These are phyloP conservation scores for Exophiala dermatitidis DNA, from an alignment of 2,329 filamentous ascomycete genomes.

Conservation along the genomic window DNA sequence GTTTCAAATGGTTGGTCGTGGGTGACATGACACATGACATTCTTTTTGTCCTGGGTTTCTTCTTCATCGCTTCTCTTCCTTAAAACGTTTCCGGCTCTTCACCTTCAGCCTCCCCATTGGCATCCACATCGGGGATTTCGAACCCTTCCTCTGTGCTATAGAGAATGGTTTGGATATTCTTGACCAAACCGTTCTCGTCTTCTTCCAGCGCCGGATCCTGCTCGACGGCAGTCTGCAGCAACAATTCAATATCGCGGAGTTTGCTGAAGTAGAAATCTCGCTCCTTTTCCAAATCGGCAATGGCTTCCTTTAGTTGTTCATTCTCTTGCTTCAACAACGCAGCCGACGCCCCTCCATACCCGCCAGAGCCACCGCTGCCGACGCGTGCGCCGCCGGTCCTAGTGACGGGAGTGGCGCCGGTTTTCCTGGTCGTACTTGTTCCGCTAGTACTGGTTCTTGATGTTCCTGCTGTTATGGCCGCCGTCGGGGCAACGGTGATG, in stretches of 20 bases:
- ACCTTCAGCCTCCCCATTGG: slow-evolving; percentile 45
- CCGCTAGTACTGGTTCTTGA: slow-evolving; percentile 31
- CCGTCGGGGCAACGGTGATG: slow-evolving; percentile 39
- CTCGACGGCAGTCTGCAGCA: slow-evolving; percentile 89
- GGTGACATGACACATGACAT: too few relatives aligned
- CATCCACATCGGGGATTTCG: slow-evolving; percentile 76
- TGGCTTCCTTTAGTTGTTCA: slow-evolving; percentile 83
- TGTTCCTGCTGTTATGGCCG: too few relatives aligned
- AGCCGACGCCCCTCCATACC: too few relatives aligned
- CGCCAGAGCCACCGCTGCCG: too few relatives aligned
- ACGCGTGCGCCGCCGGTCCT: slow-evolving; percentile 23
- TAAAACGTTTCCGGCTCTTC: slow-evolving; percentile 39
- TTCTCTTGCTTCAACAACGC: slow-evolving; percentile 68
- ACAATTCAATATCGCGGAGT: slow-evolving; percentile 88
- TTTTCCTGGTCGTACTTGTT: slow-evolving; percentile 48
- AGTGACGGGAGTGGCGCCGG: slow-evolving; percentile 51
- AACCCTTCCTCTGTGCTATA: slow-evolving; percentile 88
- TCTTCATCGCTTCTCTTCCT: not conserved
- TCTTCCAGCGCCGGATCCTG: slow-evolving; percentile 89
- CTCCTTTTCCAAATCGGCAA: slow-evolving; percentile 89
- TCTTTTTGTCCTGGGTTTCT: too few relatives aligned
- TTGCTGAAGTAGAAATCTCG: slow-evolving; percentile 99
- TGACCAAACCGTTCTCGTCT: slow-evolving; percentile 83
- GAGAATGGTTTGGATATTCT: slow-evolving; percentile 91
- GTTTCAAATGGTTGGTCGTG: too few relatives aligned